Conservation (phyloP, 164 flowering plant genomes). For the Aristolochia californica region DNA sequence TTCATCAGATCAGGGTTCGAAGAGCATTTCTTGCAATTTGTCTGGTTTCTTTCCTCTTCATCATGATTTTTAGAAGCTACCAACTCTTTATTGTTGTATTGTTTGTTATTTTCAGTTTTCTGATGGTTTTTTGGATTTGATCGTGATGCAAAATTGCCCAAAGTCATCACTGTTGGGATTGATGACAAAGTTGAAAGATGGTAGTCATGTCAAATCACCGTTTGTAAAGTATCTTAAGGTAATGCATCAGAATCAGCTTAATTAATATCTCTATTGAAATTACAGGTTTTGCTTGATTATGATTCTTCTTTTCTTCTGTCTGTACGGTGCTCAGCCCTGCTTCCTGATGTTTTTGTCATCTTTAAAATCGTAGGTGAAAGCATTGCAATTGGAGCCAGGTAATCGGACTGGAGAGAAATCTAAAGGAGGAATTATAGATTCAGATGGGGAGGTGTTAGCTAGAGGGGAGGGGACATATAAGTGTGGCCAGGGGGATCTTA, state of each 20-base stretch:
- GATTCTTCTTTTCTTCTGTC: too few relatives aligned
- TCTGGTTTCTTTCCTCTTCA: too few relatives aligned
- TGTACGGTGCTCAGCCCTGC: too few relatives aligned
- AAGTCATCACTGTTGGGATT: conserved; percentile 38
- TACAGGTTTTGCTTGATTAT: too few relatives aligned
- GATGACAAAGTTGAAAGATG: conserved; percentile 50
- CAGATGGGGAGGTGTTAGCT: conserved; percentile 95
- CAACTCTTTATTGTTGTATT: neutral
- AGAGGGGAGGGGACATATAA: conserved; percentile 70
- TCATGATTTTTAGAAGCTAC: too few relatives aligned
- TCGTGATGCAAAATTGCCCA: conserved; percentile 54
- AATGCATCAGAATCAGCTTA: neutral
- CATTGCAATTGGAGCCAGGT: conserved; percentile 75
- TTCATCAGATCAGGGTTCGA: too few relatives aligned
- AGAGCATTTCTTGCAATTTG: too few relatives aligned
- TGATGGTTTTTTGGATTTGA: conserved; percentile 86
- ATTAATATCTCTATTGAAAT: neutral
- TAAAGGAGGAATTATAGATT: conserved; percentile 83
- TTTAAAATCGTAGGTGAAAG: conserved; percentile 54
- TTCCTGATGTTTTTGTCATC: too few relatives aligned
- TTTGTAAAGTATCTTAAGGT: conserved; percentile 73
- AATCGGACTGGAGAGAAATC: conserved; percentile 34
- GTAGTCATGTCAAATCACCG: conserved; percentile 75
- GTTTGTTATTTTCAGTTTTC: conserved; percentile 51
- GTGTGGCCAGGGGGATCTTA: conserved; percentile 35